Evolutionary conservation across 306 rosid species (phyloP).

Genomic region (Vigna radiata): DNA sequence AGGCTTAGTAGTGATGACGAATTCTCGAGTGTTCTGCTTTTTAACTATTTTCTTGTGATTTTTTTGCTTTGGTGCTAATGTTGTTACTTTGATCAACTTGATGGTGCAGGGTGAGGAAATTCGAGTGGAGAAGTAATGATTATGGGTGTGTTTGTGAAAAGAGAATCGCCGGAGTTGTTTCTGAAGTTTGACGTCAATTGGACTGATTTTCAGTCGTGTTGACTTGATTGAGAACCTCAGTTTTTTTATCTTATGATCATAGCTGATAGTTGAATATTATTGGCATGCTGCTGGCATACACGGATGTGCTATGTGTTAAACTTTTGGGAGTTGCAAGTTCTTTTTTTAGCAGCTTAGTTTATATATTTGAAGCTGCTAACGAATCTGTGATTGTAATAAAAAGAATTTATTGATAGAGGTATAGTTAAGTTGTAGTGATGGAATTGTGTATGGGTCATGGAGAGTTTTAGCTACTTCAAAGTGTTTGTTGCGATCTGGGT

Average conservation of each 20-base stretch:
- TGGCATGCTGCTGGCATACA: slow-evolving; percentile 37
- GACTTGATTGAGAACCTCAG: slow-evolving; percentile 44
- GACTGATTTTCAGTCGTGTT: slow-evolving; percentile 48
- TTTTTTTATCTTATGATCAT: slow-evolving; percentile 48
- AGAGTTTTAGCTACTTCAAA: slow-evolving; percentile 49
- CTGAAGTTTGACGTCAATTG: slow-evolving; percentile 36
- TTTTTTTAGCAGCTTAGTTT: slow-evolving; percentile 23
- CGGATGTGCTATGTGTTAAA: slow-evolving; percentile 37
- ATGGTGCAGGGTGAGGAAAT: slow-evolving; percentile 57
- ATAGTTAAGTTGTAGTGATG: slow-evolving; percentile 25
- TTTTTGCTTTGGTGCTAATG: slow-evolving; percentile 13
- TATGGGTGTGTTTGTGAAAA: slow-evolving; percentile 32
- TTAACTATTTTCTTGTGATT: slow-evolving; percentile 23
- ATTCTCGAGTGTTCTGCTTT: neutral
- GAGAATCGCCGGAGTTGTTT: neutral
- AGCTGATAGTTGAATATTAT: slow-evolving; percentile 38
- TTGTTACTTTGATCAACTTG: slow-evolving; percentile 39
- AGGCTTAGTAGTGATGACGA: neutral
- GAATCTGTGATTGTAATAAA: slow-evolving; percentile 28
- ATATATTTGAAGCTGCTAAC: slow-evolving; percentile 33
- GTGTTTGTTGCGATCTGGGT: slow-evolving; percentile 32
- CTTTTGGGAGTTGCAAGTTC: slow-evolving; percentile 41
- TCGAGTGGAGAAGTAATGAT: slow-evolving; percentile 40
- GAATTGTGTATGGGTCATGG: slow-evolving; percentile 33
- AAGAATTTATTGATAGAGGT: slow-evolving; percentile 33